Percentiles rank a stretch among this genome's conserved stretches.
Conservation (phyloP, 768 basidiomycete genomes). For the Rhizopogon vinicolor region DNA sequence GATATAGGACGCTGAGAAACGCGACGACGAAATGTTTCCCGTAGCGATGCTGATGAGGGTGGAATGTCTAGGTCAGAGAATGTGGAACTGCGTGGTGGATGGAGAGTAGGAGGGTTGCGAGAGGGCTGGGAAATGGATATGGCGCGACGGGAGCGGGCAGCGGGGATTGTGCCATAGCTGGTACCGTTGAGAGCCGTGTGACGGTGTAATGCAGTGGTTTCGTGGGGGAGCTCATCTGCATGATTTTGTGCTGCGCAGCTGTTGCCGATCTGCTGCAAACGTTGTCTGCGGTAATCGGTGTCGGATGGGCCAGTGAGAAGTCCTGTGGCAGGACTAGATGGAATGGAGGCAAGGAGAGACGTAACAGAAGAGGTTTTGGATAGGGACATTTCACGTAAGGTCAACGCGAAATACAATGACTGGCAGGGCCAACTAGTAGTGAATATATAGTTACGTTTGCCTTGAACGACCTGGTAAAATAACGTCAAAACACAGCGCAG, state of each 20-base stretch:
- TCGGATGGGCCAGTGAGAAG: constrained; percentile 47
- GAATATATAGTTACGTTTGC: too few relatives aligned
- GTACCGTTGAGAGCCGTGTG: constrained; percentile 16
- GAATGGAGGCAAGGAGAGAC: constrained; percentile 8
- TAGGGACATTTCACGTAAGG: constrained; percentile 11
- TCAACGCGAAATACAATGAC: too few relatives aligned
- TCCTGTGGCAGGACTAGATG: constrained; percentile 19
- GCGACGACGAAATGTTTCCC: constrained; percentile 32
- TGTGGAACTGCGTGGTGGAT: constrained; percentile 25
- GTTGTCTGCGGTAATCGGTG: constrained; percentile 56
- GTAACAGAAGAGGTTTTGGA: constrained; percentile 14
- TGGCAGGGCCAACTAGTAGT: too few relatives aligned
- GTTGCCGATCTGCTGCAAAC: constrained; percentile 52
- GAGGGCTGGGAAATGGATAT: constrained; percentile 22
- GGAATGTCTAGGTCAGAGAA: constrained; percentile 35
- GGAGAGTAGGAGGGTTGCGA: constrained; percentile 33
- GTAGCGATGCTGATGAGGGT: constrained; percentile 28
- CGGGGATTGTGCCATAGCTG: constrained; percentile 57
- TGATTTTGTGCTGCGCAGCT: constrained; percentile 2
- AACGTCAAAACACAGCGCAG: too few relatives aligned
- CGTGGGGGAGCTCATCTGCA: constrained; percentile 19
- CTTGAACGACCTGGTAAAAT: background rate
- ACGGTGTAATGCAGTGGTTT: constrained; percentile 30
- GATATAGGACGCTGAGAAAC: constrained; percentile 54
- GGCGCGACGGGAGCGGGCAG: constrained; percentile 22